These are phyloP conservation scores for Triadica sebifera DNA, from an alignment of 345 rosid genomes.

Conservation along the genomic window DNA sequence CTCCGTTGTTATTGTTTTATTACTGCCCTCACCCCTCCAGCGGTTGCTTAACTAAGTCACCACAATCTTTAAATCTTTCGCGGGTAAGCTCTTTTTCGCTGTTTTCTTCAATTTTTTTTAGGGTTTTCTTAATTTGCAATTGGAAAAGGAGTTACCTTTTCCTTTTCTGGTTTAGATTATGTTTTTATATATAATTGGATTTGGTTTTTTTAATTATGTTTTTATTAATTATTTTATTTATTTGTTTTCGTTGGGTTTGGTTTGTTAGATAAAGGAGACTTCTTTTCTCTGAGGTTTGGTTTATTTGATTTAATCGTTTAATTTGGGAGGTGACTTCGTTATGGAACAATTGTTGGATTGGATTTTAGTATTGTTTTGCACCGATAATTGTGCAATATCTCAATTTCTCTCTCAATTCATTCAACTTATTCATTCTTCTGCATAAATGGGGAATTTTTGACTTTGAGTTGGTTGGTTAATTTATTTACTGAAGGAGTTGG, in stretches of 20 bases:
- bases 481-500: neutral
- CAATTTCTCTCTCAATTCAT: neutral
- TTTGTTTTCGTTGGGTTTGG: neutral
- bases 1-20: neutral
- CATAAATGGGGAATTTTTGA: neutral
- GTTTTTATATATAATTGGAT: neutral
- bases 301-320: neutral
- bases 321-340: neutral
- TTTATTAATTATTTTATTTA: neutral
- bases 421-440: neutral
- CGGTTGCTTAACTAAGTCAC: neutral
- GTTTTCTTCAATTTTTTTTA: slow-evolving; percentile 6
- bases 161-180: neutral
- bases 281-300: neutral
- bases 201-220: neutral
- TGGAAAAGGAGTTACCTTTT: neutral
- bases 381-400: neutral
- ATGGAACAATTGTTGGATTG: neutral
- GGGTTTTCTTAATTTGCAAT: slow-evolving; percentile 9
- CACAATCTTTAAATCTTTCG: neutral
- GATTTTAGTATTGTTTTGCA: neutral
- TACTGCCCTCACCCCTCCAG: neutral
- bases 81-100: slow-evolving; percentile 5
- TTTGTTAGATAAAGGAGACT: neutral
- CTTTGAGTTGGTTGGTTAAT: neutral